Conservation (phyloP, 2,329 filamentous ascomycete species). For the Epichloe gansuensis region DNA sequence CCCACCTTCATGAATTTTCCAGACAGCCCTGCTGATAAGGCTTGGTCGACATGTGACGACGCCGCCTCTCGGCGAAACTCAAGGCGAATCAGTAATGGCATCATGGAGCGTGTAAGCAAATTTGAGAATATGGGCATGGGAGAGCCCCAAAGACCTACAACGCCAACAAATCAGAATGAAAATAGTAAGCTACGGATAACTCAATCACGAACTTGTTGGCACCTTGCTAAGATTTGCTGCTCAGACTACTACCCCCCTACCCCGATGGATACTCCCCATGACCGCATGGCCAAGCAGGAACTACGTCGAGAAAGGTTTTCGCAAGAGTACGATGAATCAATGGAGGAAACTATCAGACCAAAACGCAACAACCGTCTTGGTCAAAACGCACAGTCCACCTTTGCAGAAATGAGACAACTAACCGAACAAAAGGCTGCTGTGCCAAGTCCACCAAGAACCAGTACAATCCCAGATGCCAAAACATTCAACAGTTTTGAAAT, state of each 20-base stretch:
- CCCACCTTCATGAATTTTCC: conserved; percentile 37
- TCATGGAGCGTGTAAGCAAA: conserved; percentile 46
- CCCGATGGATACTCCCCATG: conserved; percentile 50
- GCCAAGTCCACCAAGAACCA: conserved; percentile 43
- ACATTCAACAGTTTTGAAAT: conserved; percentile 38
- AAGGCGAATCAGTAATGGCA: conserved; percentile 44
- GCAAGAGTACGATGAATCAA: conserved; percentile 50
- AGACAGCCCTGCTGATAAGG: conserved; percentile 31
- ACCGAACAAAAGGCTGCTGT: conserved; percentile 36
- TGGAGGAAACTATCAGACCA: conserved; percentile 54
- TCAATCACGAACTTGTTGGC: neutral
- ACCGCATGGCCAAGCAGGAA: conserved; percentile 30
- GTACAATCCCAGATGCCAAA: conserved; percentile 32
- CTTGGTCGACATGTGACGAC: conserved; percentile 34
- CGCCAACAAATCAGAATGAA: conserved; percentile 47
- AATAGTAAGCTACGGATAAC: conserved; percentile 34
- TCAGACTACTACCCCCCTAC: conserved; percentile 52
- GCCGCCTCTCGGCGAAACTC: conserved; percentile 32
- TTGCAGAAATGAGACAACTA: conserved; percentile 45
- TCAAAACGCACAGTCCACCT: conserved; percentile 36
- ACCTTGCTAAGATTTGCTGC: conserved; percentile 4
- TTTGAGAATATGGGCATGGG: conserved; percentile 41
- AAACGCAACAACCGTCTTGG: conserved; percentile 28
- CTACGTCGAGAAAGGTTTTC: conserved; percentile 37
- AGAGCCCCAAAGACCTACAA: conserved; percentile 39